Conservation (phyloP, 2,329 filamentous ascomycete species). For the Aulographum hederae region DNA sequence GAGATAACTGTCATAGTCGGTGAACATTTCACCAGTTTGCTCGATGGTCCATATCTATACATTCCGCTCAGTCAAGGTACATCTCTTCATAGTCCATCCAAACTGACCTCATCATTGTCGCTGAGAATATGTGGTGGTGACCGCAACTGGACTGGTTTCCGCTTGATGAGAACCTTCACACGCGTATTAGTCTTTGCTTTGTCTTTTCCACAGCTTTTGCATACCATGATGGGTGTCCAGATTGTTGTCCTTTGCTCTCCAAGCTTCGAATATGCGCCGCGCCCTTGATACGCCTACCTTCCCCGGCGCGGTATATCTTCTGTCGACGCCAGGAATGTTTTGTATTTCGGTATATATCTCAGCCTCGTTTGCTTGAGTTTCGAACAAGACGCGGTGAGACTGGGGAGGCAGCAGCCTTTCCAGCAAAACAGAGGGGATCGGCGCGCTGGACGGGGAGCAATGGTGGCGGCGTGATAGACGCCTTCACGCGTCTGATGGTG, state of each 20-base stretch:
- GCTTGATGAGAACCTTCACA: constrained; percentile 75
- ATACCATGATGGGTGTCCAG: neutral
- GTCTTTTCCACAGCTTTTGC: neutral
- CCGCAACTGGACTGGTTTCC: constrained; percentile 79
- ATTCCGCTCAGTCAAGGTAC: constrained; percentile 3
- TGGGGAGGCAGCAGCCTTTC: neutral
- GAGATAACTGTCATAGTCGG: constrained; percentile 74
- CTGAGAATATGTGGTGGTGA: constrained; percentile 17
- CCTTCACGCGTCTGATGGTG: neutral
- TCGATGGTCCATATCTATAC: constrained; percentile 76
- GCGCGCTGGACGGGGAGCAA: neutral
- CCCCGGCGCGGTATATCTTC: neutral
- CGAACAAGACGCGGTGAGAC: neutral
- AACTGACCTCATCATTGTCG: neutral
- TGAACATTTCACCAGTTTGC: constrained; percentile 79
- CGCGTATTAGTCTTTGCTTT: neutral
- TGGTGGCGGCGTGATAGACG: neutral
- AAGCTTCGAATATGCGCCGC: too few species aligned
- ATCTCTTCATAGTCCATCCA: neutral
- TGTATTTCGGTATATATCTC: neutral
- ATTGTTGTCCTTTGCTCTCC: too few species aligned
- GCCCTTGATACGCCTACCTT: too few species aligned
- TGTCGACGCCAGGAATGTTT: neutral
- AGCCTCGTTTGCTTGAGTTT: neutral
- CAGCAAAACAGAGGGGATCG: neutral